Percentiles rank a stretch among this genome's conserved stretches.
Evolutionary conservation across 257 asterid genomes (phyloP).

Genomic region (Rauvolfia tetraphylla): DNA sequence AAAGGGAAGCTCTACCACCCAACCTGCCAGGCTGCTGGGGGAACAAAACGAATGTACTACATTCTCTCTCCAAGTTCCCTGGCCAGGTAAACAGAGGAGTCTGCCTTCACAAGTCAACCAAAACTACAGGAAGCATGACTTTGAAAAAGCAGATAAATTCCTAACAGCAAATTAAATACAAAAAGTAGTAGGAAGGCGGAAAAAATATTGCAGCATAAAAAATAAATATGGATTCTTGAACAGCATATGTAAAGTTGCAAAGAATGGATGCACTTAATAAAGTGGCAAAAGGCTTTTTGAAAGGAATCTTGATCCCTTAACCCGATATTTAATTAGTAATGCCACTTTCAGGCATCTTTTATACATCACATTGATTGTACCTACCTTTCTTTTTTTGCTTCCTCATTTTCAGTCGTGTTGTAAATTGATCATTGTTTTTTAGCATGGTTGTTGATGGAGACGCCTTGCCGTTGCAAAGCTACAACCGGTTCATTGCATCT

Average conservation of each 20-base stretch:
- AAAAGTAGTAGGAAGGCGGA: neutral
- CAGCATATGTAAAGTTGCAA: constrained; percentile 8
- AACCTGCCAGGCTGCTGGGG: neutral
- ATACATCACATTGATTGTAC: neutral
- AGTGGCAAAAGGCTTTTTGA: constrained; percentile 5
- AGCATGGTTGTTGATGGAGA: constrained; percentile 24
- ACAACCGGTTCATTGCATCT: constrained; percentile 78
- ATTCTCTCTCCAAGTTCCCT: neutral
- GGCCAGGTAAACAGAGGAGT: neutral
- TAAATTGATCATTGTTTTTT: constrained; percentile 31
- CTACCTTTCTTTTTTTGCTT: constrained; percentile 9
- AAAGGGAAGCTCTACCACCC: neutral
- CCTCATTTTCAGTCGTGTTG: constrained; percentile 17
- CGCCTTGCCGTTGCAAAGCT: constrained; percentile 82
- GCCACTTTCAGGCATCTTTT: neutral
- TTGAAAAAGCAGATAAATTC: neutral
- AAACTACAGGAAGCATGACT: neutral
- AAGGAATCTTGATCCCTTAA: constrained; percentile 10
- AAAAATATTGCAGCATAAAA: neutral
- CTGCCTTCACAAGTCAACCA: neutral
- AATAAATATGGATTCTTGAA: constrained; percentile 5
- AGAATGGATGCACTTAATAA: constrained; percentile 16
- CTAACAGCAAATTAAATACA: neutral
- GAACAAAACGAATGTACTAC: neutral
- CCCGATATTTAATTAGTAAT: neutral